These are phyloP conservation scores for Exophiala phaeomuriformis DNA, from an alignment of 2,329 filamentous ascomycete species.

Conservation along the genomic window DNA sequence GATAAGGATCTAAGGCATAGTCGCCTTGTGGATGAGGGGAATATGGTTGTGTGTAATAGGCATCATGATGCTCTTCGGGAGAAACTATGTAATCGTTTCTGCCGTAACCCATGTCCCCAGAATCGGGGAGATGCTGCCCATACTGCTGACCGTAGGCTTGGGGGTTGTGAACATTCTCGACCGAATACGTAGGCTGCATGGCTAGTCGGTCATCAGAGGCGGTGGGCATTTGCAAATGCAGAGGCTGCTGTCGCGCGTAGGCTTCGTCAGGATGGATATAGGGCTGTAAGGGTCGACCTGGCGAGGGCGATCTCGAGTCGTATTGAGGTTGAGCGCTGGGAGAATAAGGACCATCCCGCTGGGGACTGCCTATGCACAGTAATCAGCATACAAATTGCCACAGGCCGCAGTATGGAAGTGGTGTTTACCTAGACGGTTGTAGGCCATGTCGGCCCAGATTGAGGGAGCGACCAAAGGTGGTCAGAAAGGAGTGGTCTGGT, in stretches of 20 bases:
- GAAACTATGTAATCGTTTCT: conserved; percentile 65
- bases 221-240: conserved; percentile 63
- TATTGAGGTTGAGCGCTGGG: conserved; percentile 49
- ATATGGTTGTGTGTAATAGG: conserved; percentile 78
- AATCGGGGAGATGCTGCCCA: conserved; percentile 40
- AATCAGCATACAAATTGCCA: conserved; percentile 13
- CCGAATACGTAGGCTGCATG: conserved; percentile 75
- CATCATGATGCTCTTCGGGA: conserved; percentile 79
- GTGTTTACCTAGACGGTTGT: conserved; percentile 64
- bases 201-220: conserved; percentile 65
- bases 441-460: conserved; percentile 50
- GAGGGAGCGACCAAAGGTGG: background rate
- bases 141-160: conserved; percentile 56
- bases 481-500: conserved; percentile 15
- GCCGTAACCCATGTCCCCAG: conserved; percentile 35
- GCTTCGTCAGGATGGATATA: conserved; percentile 74
- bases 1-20: conserved; percentile 51
- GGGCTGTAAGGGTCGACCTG: conserved; percentile 63
- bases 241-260: conserved; percentile 20
- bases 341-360: conserved; percentile 37
- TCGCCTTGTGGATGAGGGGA: conserved; percentile 59
- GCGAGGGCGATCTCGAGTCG: conserved; percentile 62
- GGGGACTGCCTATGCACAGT: conserved; percentile 27
- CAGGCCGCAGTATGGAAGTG: background rate
- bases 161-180: conserved; percentile 58